A percentile compares a stretch with the other conserved stretches of the same genome.
These are phyloP conservation scores for Phytopythium sindhum DNA, from an alignment of 352 stramenopile species.

Conservation along the genomic window DNA sequence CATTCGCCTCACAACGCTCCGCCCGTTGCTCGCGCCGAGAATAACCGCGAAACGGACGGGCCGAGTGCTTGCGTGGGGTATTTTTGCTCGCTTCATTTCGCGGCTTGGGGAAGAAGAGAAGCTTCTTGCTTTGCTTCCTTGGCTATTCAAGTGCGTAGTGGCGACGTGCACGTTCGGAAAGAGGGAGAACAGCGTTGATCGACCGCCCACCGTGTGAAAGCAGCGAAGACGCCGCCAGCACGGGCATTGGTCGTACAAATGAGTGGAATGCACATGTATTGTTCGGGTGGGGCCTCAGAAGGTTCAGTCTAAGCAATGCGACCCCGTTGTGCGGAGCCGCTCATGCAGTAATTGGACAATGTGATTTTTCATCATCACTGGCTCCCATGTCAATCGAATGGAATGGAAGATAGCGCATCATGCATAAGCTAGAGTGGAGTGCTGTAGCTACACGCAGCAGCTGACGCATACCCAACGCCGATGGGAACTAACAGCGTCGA, in stretches of 20 bases:
- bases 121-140: too few species aligned
- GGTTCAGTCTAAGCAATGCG: constrained; percentile 45
- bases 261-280: background rate
- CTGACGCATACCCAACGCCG: too few species aligned
- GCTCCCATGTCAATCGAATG: constrained; percentile 12
- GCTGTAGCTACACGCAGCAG: too few species aligned
- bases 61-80: background rate
- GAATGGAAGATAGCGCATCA: too few species aligned
- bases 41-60: constrained; percentile 6
- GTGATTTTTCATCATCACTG: constrained; percentile 31
- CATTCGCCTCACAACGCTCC: background rate
- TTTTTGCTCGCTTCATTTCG: constrained; percentile 1
- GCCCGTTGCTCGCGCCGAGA: background rate
- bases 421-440: too few species aligned
- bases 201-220: background rate
- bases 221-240: background rate
- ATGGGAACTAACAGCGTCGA: too few species aligned
- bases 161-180: background rate
- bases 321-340: constrained; percentile 15
- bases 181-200: background rate
- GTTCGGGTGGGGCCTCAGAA: constrained; percentile 33
- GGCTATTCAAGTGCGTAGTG: too few species aligned
- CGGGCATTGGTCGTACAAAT: background rate
- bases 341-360: constrained; percentile 69
- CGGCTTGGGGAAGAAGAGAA: background rate